phyloP scores from a whole-genome alignment of 1,284 basidiomycete genomes.

The Erythrobasidium hasegawianum region DNA sequence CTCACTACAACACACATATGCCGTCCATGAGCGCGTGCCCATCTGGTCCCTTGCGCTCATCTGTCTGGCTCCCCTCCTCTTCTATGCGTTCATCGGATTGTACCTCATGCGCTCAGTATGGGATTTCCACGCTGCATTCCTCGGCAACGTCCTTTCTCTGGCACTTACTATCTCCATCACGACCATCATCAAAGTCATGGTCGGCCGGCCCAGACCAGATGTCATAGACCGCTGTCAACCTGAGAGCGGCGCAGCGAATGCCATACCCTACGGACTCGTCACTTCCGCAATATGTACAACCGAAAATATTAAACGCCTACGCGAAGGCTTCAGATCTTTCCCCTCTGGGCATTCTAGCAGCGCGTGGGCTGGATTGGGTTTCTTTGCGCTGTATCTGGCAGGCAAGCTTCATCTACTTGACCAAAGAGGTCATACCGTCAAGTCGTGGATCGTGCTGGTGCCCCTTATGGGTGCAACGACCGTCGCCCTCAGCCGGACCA shows the following conservation, averaged over 20 bases:
- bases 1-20: slow-evolving; percentile 65
- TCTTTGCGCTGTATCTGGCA: slow-evolving; percentile 79
- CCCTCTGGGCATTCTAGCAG: slow-evolving; percentile 85
- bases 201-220: slow-evolving; percentile 80
- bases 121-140: slow-evolving; percentile 74
- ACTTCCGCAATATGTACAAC: slow-evolving; percentile 75
- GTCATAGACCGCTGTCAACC: slow-evolving; percentile 80
- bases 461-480: slow-evolving; percentile 76
- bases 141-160: slow-evolving; percentile 55
- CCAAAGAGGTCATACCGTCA: slow-evolving; percentile 69
- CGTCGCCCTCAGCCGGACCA: slow-evolving; percentile 64
- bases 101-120: slow-evolving; percentile 23
- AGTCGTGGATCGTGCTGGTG: slow-evolving; percentile 74
- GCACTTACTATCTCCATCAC: slow-evolving; percentile 75
- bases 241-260: slow-evolving; percentile 59
- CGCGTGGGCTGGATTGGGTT: slow-evolving; percentile 87
- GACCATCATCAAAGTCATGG: slow-evolving; percentile 70
- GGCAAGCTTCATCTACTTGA: slow-evolving; percentile 92
- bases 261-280: slow-evolving; percentile 62
- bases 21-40: slow-evolving; percentile 78
- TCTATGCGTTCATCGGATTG: slow-evolving; percentile 58
- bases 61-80: slow-evolving; percentile 59
- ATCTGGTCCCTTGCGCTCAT: slow-evolving; percentile 52
- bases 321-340: slow-evolving; percentile 89
- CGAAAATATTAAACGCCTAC: slow-evolving; percentile 58